These are phyloP conservation scores for Venturia oleaginea DNA, from an alignment of 2,329 filamentous ascomycete species.

Conservation along the genomic window DNA sequence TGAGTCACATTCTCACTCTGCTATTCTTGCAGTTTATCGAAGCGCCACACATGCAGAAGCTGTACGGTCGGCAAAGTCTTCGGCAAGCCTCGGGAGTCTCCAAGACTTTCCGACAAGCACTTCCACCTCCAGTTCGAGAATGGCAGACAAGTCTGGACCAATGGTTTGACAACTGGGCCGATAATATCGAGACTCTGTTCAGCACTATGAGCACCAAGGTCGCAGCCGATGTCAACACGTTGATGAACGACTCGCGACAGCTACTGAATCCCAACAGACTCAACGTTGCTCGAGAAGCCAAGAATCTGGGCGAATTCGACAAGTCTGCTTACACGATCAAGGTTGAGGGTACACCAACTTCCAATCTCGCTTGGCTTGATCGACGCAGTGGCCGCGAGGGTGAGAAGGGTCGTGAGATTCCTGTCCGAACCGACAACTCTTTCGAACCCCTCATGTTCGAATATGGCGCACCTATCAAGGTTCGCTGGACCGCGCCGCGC, in stretches of 20 bases:
- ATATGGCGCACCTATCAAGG: constrained; percentile 81
- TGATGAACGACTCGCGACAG: constrained; percentile 79
- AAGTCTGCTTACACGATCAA: constrained; percentile 70
- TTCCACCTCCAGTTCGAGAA: constrained; percentile 74
- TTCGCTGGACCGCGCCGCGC: constrained; percentile 81
- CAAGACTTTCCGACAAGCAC: constrained; percentile 77
- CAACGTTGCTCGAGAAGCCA: constrained; percentile 68
- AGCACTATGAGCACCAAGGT: constrained; percentile 79
- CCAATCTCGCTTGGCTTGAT: constrained; percentile 44
- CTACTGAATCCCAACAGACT: constrained; percentile 84
- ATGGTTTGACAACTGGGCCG: constrained; percentile 74
- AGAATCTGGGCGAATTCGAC: constrained; percentile 71
- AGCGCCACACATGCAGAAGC: constrained; percentile 94
- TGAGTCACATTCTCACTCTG: constrained; percentile 77
- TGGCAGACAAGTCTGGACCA: constrained; percentile 82
- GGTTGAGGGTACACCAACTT: constrained; percentile 54
- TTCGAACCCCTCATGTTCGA: constrained; percentile 72
- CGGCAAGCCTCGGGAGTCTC: constrained; percentile 83
- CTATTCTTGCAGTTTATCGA: constrained; percentile 89
- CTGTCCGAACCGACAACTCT: constrained; percentile 53
- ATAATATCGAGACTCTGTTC: constrained; percentile 85
- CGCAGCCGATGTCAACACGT: constrained; percentile 72
- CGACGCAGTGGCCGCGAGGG: constrained; percentile 65
- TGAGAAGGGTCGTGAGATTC: constrained; percentile 56
- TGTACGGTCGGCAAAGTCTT: constrained; percentile 70